A percentile compares a stretch with the other conserved stretches of the same genome.
Evolutionary conservation across 306 rosid species (phyloP).

Genomic region (Benincasa hispida): DNA sequence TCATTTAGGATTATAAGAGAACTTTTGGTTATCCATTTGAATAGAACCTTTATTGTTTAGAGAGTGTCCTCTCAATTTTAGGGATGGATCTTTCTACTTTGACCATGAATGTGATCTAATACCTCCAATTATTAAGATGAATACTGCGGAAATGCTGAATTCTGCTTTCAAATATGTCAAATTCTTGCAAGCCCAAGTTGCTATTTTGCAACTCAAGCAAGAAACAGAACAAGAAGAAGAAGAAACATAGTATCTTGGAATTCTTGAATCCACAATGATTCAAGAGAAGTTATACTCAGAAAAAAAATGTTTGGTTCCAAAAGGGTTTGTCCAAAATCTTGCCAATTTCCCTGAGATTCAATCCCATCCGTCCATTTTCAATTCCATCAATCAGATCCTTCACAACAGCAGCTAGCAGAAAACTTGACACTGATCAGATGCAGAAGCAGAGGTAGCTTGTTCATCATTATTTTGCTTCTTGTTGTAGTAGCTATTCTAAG

Average conservation of each 20-base stretch:
- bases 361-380: conserved; percentile 26
- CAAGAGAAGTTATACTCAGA: conserved; percentile 64
- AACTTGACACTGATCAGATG: not conserved
- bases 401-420: not conserved
- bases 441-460: not conserved
- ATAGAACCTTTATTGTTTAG: no score
- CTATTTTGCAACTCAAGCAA: conserved; percentile 34
- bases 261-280: conserved; percentile 34
- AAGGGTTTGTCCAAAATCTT: conserved; percentile 24
- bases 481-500: not conserved
- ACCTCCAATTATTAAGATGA: no score
- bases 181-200: conserved; percentile 61
- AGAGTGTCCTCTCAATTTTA: no score
- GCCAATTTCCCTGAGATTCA: conserved; percentile 15
- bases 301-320: conserved; percentile 51
- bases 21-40: no score
- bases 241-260: conserved; percentile 14
- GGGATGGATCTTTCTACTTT: no score
- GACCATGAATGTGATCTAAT: no score
- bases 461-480: not conserved
- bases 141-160: conserved; percentile 78
- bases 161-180: conserved; percentile 64
- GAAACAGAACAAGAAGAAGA: not conserved
- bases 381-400: conserved; percentile 19
- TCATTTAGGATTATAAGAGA: no score